Conservation (phyloP, 2,329 filamentous ascomycete genomes). For the Neurospora crassa region DNA sequence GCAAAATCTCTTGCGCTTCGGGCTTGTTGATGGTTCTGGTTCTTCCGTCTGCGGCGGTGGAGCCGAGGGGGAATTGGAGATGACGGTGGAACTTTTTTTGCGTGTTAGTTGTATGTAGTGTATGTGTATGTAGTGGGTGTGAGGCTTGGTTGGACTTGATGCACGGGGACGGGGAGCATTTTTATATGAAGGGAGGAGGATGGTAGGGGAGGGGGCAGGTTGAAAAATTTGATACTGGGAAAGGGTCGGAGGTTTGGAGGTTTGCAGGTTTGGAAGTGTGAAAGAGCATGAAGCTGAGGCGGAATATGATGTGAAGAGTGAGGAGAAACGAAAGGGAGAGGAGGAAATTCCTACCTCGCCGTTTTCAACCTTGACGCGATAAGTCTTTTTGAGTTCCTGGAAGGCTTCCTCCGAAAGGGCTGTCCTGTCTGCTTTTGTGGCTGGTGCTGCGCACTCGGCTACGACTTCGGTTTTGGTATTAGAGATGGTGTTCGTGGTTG, state of each 20-base stretch:
- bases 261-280: no score
- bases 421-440: conserved; percentile 17
- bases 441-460: not conserved
- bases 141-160: not conserved
- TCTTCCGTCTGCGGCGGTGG: not conserved
- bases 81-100: conserved; percentile 32
- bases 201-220: no score
- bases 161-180: not conserved
- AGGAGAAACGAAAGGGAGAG: not conserved
- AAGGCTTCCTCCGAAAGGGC: conserved; percentile 42
- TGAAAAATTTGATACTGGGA: no score
- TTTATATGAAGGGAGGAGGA: no score
- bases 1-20: conserved; percentile 39
- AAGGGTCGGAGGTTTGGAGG: no score
- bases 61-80: conserved; percentile 31
- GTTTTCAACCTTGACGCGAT: conserved; percentile 42
- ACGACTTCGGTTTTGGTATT: not conserved
- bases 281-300: not conserved
- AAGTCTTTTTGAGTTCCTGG: conserved; percentile 33
- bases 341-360: conserved; percentile 32
- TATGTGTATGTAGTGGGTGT: no score
- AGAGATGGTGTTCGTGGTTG: conserved; percentile 6
- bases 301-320: not conserved
- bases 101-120: not conserved
- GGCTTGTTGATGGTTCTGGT: conserved; percentile 29